Evolutionary conservation across 2,329 filamentous ascomycete genomes (phyloP).

Genomic region (Apiospora hydei): DNA sequence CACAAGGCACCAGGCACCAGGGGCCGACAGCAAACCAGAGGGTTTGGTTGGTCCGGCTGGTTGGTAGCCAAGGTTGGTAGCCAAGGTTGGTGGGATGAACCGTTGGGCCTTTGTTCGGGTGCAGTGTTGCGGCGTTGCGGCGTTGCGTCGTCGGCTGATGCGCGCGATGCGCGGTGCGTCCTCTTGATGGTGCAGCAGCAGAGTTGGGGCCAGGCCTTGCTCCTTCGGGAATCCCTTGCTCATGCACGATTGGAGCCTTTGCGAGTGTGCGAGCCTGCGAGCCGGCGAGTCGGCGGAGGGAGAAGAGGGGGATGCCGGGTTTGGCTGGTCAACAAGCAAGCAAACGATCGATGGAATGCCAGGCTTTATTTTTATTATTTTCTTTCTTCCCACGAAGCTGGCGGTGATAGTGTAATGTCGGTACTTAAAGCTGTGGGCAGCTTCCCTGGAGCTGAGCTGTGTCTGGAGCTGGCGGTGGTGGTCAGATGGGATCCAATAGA

Average conservation of each 20-base stretch:
- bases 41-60: conserved; percentile 9
- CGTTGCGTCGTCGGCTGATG: conserved; percentile 15
- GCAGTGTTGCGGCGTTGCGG: neutral
- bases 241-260: neutral
- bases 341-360: conserved; percentile 3
- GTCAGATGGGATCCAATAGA: conserved; percentile 19
- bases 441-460: conserved; percentile 5
- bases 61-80: conserved; percentile 1
- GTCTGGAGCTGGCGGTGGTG: neutral
- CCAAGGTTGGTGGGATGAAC: conserved; percentile 20
- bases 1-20: neutral
- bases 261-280: neutral
- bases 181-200: conserved; percentile 6
- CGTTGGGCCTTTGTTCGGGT: conserved; percentile 14
- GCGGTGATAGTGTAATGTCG: neutral
- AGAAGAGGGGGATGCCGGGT: neutral
- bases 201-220: neutral
- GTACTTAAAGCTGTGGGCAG: neutral
- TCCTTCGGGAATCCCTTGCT: neutral
- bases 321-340: neutral
- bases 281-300: neutral
- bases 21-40: neutral
- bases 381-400: neutral
- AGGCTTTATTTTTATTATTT: neutral
- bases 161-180: neutral